Percentiles rank a stretch among this genome's conserved stretches.
These are phyloP conservation scores for Crucibulum laeve DNA, from an alignment of 768 basidiomycete genomes.

Conservation along the genomic window DNA sequence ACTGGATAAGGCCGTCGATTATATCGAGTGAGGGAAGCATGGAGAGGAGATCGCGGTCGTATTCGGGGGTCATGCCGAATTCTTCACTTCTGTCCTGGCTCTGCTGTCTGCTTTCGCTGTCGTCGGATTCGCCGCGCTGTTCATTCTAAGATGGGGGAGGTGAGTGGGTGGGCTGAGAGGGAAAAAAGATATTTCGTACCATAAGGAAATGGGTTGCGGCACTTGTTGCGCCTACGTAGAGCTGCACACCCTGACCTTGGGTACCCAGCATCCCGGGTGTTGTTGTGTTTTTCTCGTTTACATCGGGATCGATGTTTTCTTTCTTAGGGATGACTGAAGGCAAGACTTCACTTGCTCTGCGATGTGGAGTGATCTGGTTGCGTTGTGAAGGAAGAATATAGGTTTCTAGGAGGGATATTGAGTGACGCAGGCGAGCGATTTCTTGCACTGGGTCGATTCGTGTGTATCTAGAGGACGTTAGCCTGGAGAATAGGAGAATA, in stretches of 20 bases:
- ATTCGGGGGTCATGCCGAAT: slow-evolving; percentile 43
- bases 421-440: slow-evolving; percentile 64
- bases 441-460: slow-evolving; percentile 63
- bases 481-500: slow-evolving; percentile 10
- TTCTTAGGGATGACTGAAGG: slow-evolving; percentile 45
- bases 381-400: slow-evolving; percentile 47
- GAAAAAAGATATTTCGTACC: slow-evolving; percentile 31
- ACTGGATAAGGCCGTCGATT: slow-evolving; percentile 68
- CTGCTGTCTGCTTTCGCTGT: slow-evolving; percentile 46
- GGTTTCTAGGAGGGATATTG: slow-evolving; percentile 62
- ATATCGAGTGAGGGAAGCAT: slow-evolving; percentile 61
- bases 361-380: slow-evolving; percentile 22
- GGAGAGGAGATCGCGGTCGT: slow-evolving; percentile 70
- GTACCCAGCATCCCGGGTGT: slow-evolving; percentile 66
- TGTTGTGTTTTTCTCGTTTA: slow-evolving; percentile 38
- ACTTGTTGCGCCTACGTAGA: slow-evolving; percentile 79
- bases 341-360: slow-evolving; percentile 31
- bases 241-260: slow-evolving; percentile 54
- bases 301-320: slow-evolving; percentile 44
- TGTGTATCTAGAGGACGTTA: slow-evolving; percentile 24
- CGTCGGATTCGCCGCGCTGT: slow-evolving; percentile 47
- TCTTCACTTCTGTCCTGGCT: slow-evolving; percentile 50
- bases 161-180: slow-evolving; percentile 10
- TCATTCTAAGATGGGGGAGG: slow-evolving; percentile 30
- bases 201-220: slow-evolving; percentile 64